phyloP scores from a whole-genome alignment of 495 filamentous ascomycete genomes.

The Daldinia vernicosa region DNA sequence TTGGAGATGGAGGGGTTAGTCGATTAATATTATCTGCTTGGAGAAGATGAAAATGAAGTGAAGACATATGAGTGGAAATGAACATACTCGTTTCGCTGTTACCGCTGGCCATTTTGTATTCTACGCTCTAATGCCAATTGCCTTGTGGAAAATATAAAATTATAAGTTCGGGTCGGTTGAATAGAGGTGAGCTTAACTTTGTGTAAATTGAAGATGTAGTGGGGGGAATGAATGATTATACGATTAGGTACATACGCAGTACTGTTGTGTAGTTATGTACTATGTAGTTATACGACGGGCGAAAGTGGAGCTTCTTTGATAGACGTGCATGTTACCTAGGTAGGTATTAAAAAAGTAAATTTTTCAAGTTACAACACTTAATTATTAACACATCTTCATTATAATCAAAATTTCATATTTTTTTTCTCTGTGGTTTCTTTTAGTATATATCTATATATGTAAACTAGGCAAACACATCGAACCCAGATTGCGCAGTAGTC shows the following conservation, averaged over 20 bases:
- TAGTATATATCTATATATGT: neutral
- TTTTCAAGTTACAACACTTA: neutral
- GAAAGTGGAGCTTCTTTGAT: neutral
- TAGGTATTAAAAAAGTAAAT: no score
- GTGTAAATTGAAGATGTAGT: neutral
- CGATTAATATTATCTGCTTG: neutral
- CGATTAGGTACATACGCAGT: no score
- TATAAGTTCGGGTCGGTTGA: neutral
- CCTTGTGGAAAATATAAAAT: neutral
- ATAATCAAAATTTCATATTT: slow-evolving; percentile 1
- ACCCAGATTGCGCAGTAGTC: neutral
- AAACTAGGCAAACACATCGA: neutral
- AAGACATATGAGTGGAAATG: neutral
- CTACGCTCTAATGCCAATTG: neutral
- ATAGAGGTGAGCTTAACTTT: neutral
- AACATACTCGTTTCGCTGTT: slow-evolving; percentile 29
- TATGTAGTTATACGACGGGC: neutral
- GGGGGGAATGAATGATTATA: neutral
- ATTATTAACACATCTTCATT: neutral
- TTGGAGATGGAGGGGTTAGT: neutral
- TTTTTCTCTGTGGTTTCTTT: neutral
- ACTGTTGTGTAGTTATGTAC: neutral
- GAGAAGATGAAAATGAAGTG: neutral
- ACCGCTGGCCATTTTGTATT: slow-evolving; percentile 28
- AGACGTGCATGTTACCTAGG: no score